Evolutionary conservation across 23 red algal species (phyloP).

Genomic region (Agarophyton chilense): DNA sequence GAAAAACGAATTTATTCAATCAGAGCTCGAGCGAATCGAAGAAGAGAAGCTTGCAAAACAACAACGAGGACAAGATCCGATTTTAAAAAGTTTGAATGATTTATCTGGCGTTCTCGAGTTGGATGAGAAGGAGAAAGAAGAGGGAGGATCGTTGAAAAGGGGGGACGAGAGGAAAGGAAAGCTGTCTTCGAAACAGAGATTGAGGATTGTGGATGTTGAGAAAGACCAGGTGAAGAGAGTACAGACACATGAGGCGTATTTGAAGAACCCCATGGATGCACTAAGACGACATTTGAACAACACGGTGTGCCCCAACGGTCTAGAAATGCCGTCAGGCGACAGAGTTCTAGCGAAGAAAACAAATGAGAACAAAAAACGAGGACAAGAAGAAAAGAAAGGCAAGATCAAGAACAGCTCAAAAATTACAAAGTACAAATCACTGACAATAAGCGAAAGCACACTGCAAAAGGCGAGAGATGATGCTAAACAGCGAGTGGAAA

Average conservation of each 20-base stretch:
- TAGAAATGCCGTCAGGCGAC: neutral
- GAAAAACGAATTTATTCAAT: slow-evolving; percentile 6
- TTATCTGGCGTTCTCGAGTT: neutral
- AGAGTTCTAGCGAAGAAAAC: neutral
- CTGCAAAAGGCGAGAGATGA: neutral
- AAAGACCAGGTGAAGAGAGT: slow-evolving; percentile 6
- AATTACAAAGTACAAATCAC: neutral
- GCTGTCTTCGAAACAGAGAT: neutral
- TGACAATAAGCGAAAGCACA: neutral
- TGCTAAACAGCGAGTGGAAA: neutral
- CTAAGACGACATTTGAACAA: slow-evolving; percentile 15
- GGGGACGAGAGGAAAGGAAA: neutral
- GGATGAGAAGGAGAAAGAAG: neutral
- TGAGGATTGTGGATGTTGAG: neutral
- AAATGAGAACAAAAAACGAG: neutral
- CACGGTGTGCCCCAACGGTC: neutral
- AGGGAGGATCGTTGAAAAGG: neutral
- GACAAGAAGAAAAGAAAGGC: neutral
- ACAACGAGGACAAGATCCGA: neutral
- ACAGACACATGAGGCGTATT: neutral
- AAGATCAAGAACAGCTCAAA: neutral
- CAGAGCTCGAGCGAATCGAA: slow-evolving; percentile 1
- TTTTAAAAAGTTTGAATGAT: neutral
- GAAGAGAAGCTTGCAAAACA: neutral
- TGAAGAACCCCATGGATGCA: slow-evolving; percentile 20